phyloP scores from a whole-genome alignment of 305 asterid genomes.

The Coffea humblotiana region DNA sequence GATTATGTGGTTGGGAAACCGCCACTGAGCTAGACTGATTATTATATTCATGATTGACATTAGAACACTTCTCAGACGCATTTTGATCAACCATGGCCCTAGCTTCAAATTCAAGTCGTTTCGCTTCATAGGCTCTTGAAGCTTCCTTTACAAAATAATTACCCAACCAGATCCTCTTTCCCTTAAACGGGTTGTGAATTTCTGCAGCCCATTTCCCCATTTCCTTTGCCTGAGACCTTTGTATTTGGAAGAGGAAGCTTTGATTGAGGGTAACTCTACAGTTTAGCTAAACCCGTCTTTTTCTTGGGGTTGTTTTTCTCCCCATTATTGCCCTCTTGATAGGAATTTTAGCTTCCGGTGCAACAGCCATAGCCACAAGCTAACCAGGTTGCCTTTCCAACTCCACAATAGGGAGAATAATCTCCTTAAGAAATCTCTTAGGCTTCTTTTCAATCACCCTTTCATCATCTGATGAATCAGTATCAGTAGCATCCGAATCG shows the following conservation, averaged over 20 bases:
- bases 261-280: neutral
- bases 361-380: neutral
- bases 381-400: neutral
- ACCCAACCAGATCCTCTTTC: conserved; percentile 81
- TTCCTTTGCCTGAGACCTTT: conserved; percentile 76
- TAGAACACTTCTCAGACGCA: conserved; percentile 28
- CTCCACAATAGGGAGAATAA: conserved; percentile 28
- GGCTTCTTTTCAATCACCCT: no score
- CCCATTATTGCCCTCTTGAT: conserved; percentile 53
- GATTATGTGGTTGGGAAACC: conserved; percentile 9
- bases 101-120: conserved; percentile 58
- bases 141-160: conserved; percentile 83
- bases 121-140: conserved; percentile 62
- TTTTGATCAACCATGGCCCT: conserved; percentile 32
- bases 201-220: conserved; percentile 99
- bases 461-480: no score
- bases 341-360: conserved; percentile 38
- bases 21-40: conserved; percentile 17
- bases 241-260: conserved; percentile 29
- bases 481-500: no score
- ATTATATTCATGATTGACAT: conserved; percentile 5
- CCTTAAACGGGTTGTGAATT: conserved; percentile 69
- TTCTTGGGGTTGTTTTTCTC: conserved; percentile 32
- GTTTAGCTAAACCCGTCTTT: conserved; percentile 23
- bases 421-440: conserved; percentile 53